phyloP scores from a whole-genome alignment of 176 grass and related monocot genomes.

The Olyra latifolia region DNA sequence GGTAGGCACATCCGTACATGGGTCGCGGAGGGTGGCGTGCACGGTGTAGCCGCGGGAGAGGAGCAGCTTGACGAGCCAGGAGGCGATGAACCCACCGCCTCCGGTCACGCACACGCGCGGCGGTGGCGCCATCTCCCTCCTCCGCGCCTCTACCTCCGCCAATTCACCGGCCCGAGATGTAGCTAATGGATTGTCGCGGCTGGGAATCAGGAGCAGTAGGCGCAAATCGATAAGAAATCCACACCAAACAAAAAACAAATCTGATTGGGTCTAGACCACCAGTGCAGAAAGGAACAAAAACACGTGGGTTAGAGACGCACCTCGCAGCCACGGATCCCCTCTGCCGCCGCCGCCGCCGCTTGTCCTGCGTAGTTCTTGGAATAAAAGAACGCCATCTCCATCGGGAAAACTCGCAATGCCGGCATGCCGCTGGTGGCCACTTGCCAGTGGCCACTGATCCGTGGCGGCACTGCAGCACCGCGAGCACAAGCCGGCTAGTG shows the following conservation, averaged over 20 bases:
- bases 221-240: neutral
- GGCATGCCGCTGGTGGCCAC: neutral
- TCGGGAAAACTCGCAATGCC: neutral
- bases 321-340: neutral
- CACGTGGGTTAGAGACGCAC: slow-evolving; percentile 9
- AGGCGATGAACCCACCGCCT: slow-evolving; percentile 55
- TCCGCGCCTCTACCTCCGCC: neutral
- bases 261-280: neutral
- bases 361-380: neutral
- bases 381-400: neutral
- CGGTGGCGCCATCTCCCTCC: neutral
- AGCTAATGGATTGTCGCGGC: neutral
- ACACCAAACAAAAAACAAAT: neutral
- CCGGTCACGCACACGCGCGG: slow-evolving; percentile 53
- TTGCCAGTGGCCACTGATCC: too few relatives aligned
- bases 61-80: slow-evolving; percentile 63
- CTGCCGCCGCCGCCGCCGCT: neutral
- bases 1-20: slow-evolving; percentile 17
- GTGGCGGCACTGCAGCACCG: neutral
- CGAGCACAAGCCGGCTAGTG: neutral
- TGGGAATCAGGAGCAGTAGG: neutral
- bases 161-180: too few relatives aligned
- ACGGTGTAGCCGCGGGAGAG: slow-evolving; percentile 57
- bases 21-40: slow-evolving; percentile 58
- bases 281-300: slow-evolving; percentile 2